Conservation (phyloP, 108 stramenopile genomes). For the Discostella pseudostelligera region DNA sequence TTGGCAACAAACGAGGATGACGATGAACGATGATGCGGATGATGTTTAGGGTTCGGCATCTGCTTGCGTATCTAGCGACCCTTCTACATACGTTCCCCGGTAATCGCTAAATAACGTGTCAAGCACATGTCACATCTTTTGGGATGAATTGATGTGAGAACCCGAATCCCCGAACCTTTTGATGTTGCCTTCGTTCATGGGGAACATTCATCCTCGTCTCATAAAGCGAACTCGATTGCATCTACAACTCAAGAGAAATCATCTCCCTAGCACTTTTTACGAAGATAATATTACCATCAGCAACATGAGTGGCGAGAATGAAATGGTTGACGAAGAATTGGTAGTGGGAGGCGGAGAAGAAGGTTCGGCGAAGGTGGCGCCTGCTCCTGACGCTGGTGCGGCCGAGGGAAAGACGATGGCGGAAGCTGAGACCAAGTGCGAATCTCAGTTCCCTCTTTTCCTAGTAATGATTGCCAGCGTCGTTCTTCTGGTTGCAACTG, state of each 20-base stretch:
- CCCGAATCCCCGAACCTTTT: too few species aligned
- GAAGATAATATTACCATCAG: neutral
- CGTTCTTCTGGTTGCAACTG: slow-evolving; percentile 46
- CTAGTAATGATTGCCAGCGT: slow-evolving; percentile 34
- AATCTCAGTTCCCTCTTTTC: slow-evolving; percentile 33
- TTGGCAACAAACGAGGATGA: too few species aligned
- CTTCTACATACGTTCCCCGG: too few species aligned
- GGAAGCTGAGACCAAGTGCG: slow-evolving; percentile 6
- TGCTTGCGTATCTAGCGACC: too few species aligned
- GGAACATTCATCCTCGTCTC: neutral
- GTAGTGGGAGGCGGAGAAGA: slow-evolving; percentile 3
- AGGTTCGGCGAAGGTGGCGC: neutral
- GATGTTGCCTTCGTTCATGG: neutral
- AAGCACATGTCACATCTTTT: too few species aligned
- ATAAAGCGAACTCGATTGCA: neutral
- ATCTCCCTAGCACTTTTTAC: neutral
- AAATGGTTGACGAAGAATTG: slow-evolving; percentile 8
- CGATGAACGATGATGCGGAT: too few species aligned
- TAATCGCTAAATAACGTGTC: too few species aligned
- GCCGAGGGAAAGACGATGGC: slow-evolving; percentile 1
- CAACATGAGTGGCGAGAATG: slow-evolving; percentile 15
- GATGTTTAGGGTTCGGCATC: too few species aligned
- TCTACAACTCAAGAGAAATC: neutral
- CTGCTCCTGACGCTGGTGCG: neutral
- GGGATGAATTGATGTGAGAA: too few species aligned